Percentiles rank a stretch among this genome's conserved stretches.
Evolutionary conservation across 176 grass and related monocot genomes (phyloP).

Genomic region (Hordeum marinum): DNA sequence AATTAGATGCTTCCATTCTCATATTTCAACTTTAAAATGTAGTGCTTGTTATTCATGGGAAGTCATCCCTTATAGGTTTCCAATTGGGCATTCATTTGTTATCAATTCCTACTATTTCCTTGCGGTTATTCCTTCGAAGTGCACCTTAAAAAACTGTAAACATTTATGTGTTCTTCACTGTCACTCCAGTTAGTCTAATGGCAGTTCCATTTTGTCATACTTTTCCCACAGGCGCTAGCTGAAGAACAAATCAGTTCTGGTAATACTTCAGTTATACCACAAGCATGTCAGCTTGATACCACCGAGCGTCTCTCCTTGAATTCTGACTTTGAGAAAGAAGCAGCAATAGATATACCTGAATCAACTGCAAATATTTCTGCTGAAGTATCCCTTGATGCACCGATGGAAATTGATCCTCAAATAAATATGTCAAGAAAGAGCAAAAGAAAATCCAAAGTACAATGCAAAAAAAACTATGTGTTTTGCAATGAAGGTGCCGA

Average conservation of each 20-base stretch:
- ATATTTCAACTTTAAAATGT: background rate
- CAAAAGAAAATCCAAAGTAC: conserved; percentile 37
- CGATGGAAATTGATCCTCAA: conserved; percentile 10
- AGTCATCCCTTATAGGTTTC: background rate
- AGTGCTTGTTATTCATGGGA: background rate
- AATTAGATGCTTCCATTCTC: background rate
- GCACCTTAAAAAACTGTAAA: conserved; percentile 4
- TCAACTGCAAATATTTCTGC: conserved; percentile 19
- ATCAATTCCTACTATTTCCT: background rate
- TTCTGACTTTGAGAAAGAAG: conserved; percentile 18
- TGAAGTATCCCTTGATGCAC: conserved; percentile 4
- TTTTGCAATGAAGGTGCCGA: conserved; percentile 31
- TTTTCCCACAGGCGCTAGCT: conserved; percentile 28
- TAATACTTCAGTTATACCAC: conserved; percentile 28
- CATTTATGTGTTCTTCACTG: conserved; percentile 23
- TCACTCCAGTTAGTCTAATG: conserved; percentile 5
- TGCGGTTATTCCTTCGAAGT: conserved; percentile 13
- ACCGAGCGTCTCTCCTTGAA: conserved; percentile 19
- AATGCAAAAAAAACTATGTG: conserved; percentile 24
- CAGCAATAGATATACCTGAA: conserved; percentile 3
- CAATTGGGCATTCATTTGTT: background rate
- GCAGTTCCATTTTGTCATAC: background rate
- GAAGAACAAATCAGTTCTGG: conserved; percentile 28
- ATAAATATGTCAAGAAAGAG: conserved; percentile 33
- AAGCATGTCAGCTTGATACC: conserved; percentile 11